A percentile compares a stretch with the other conserved stretches of the same genome.
These are phyloP conservation scores for Trichocladium uniseriatum DNA, from an alignment of 495 filamentous ascomycete species.

Conservation along the genomic window DNA sequence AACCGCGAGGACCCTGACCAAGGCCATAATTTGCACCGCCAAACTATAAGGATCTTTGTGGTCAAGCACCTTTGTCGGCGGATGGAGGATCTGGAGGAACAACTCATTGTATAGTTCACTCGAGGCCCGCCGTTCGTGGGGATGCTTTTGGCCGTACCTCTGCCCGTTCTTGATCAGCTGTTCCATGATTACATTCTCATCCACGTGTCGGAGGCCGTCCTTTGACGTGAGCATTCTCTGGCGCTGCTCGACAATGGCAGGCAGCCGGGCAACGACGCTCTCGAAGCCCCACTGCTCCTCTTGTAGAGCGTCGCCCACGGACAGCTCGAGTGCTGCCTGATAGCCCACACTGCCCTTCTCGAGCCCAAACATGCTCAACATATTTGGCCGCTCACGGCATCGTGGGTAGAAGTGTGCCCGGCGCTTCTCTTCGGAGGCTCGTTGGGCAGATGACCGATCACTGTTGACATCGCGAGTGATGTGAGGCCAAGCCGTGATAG, in stretches of 20 bases:
- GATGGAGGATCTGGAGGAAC: constrained; percentile 49
- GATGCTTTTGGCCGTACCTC: constrained; percentile 35
- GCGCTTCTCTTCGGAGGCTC: constrained; percentile 31
- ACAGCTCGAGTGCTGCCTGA: constrained; percentile 59
- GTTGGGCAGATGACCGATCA: constrained; percentile 29
- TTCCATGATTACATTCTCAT: constrained; percentile 44
- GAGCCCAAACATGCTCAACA: constrained; percentile 62
- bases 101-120: constrained; percentile 51
- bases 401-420: constrained; percentile 49
- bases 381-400: constrained; percentile 56
- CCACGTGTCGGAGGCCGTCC: constrained; percentile 41
- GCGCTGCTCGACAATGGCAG: constrained; percentile 38
- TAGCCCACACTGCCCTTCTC: constrained; percentile 72
- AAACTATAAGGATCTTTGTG: constrained; percentile 50
- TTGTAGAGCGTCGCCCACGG: constrained; percentile 52
- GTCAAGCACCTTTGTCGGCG: constrained; percentile 48
- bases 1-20: constrained; percentile 46
- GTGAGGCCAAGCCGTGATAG: constrained; percentile 43
- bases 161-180: constrained; percentile 40
- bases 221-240: constrained; percentile 41
- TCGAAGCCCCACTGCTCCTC: constrained; percentile 43
- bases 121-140: constrained; percentile 29
- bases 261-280: constrained; percentile 32
- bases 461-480: constrained; percentile 36
- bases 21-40: constrained; percentile 47